Base-by-base conservation (phyloP, 2,329 filamentous ascomycete species). In the Aspergillus tubingensis region DNA sequence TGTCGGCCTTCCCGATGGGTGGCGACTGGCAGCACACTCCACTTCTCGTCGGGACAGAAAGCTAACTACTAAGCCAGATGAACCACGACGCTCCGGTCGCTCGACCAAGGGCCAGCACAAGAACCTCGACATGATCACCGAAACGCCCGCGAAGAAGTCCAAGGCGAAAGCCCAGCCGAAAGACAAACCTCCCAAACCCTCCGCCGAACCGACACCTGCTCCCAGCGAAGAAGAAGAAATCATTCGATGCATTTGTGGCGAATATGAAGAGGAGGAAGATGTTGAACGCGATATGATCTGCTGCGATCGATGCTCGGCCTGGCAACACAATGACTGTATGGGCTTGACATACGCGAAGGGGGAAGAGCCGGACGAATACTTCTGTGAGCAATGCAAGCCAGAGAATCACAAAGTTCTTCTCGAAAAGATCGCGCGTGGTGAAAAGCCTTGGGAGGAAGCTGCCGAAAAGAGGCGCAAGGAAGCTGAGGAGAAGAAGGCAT, bases 251-350 rank as follows among this genome's bases (percentile, higher is more conserved):
- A 90, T 97, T 53, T 99, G 94, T 73, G 94, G 95, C 67, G 89
- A 91, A 61, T 91, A 91, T 48, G 90, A 91, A 68, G 90, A 92
- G 67, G 90, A 93, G 62, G 91, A 94, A 67, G 91, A 96, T 68
- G 88, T 91, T 13, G 91, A 90, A 66, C 89, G 95, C 69, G 88
- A 92, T 55, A 98, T 96, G 92, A 96, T 99, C 70, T 92, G 91
- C 62, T 99, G 95, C 80, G 95, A 99, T 76, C 86, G 86, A 50
- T 99, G 95, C 77, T 87, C 87, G 52, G 94, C 90, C 44, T 99
- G 95, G 95, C 95, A 99, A 78, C 95, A 99, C 78, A 97, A 97
- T 72, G 89, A 96, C 65, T 99, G 95, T 74, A 91, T 99, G 82
- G 92, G 91, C 56, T 86, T 97, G 70, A 87, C 89, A 50, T 92